Percentiles rank a stretch among this genome's conserved stretches.
These are phyloP conservation scores for Trypanosoma caninum DNA, from an alignment of 208 protist species.

Conservation along the genomic window DNA sequence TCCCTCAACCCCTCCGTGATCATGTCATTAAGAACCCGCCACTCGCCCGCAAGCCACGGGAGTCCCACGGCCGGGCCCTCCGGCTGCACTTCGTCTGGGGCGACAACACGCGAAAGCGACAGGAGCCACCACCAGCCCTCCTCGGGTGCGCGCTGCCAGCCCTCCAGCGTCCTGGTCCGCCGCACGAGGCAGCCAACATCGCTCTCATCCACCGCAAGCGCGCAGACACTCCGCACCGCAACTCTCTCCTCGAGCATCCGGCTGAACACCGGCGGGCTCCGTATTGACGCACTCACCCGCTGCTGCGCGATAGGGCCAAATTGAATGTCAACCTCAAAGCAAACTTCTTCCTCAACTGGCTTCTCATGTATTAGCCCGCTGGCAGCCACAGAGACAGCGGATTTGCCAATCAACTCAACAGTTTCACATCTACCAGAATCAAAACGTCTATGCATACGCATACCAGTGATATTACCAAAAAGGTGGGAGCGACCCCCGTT, in stretches of 20 bases:
- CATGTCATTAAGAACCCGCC: constrained; percentile 29
- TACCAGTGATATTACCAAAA: constrained; percentile 24
- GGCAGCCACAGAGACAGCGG: neutral
- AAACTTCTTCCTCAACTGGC: neutral
- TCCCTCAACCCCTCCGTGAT: constrained; percentile 15
- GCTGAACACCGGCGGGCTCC: constrained; percentile 3
- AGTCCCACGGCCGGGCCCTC: neutral
- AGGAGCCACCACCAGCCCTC: constrained; percentile 46
- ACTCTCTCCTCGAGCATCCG: constrained; percentile 18
- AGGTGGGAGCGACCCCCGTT: constrained; percentile 1
- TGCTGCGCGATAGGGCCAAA: constrained; percentile 10
- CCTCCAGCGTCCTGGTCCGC: constrained; percentile 30
- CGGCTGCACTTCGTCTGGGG: constrained; percentile 1
- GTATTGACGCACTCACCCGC: neutral
- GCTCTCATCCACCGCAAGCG: constrained; percentile 35
- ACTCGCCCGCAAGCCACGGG: constrained; percentile 53
- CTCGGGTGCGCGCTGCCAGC: constrained; percentile 26
- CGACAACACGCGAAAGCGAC: constrained; percentile 26
- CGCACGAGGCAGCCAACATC: constrained; percentile 43
- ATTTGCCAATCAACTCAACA: neutral
- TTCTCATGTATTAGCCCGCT: neutral
- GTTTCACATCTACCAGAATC: constrained; percentile 3
- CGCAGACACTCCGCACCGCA: constrained; percentile 34
- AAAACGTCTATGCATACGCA: constrained; percentile 11
- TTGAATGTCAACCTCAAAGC: constrained; percentile 25